A percentile compares a stretch with the other conserved stretches of the same genome.
Conservation (phyloP, 306 rosid genomes). For the Dicorynia guianensis region DNA sequence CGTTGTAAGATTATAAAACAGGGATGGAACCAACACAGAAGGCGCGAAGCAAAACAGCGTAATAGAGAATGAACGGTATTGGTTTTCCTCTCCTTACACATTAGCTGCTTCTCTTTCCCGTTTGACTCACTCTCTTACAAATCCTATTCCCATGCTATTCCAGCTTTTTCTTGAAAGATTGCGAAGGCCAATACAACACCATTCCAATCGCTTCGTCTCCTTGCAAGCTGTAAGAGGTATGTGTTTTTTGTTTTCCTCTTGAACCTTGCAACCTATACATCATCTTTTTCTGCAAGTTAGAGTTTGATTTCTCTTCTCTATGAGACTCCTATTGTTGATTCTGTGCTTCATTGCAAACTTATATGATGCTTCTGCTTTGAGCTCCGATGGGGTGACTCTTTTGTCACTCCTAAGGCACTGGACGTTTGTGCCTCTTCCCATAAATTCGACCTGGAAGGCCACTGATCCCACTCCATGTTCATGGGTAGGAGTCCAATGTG, state of each 20-base stretch:
- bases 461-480: constrained; percentile 77
- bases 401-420: constrained; percentile 62
- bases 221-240: constrained; percentile 15
- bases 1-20: too few relatives aligned
- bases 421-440: constrained; percentile 50
- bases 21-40: too few relatives aligned
- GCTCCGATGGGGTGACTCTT: constrained; percentile 66
- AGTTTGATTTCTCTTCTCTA: background rate
- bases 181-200: too few relatives aligned
- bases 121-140: too few relatives aligned
- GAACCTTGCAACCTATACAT: background rate
- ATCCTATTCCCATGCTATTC: too few relatives aligned
- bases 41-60: too few relatives aligned
- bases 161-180: too few relatives aligned
- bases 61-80: too few relatives aligned
- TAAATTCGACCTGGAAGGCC: constrained; percentile 62
- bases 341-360: constrained; percentile 45
- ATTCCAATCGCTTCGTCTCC: background rate
- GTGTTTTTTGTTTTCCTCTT: background rate
- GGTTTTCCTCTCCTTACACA: too few relatives aligned
- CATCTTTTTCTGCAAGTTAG: background rate
- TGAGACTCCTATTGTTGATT: constrained; percentile 41
- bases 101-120: too few relatives aligned
- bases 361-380: constrained; percentile 46
- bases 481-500: constrained; percentile 76